Evolutionary conservation across 257 asterid genomes (phyloP).

Genomic region (Nicotiana knightiana): DNA sequence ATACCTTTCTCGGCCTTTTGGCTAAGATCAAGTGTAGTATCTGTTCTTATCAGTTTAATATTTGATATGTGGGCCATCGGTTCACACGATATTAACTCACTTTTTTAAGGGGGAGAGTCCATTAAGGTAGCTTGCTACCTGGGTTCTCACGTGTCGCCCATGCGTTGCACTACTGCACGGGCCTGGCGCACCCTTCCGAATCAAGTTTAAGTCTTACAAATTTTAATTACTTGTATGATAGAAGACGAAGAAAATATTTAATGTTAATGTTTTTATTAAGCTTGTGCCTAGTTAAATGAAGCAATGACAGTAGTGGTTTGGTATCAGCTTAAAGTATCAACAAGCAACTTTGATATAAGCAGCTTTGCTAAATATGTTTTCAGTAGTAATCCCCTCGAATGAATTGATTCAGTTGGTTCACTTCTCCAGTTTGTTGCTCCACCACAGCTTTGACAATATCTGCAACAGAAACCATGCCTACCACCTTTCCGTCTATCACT

Average conservation of each 20-base stretch:
- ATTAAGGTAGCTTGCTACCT: not conserved
- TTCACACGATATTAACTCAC: not conserved
- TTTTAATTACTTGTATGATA: no score
- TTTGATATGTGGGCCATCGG: not conserved
- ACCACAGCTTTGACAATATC: constrained; percentile 73
- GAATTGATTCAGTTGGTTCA: constrained; percentile 51
- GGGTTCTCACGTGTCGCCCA: not conserved
- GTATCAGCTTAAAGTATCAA: not conserved
- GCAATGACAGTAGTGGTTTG: not conserved
- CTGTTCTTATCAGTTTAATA: not conserved
- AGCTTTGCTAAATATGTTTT: not conserved
- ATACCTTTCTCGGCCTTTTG: constrained; percentile 44
- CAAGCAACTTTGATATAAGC: not conserved
- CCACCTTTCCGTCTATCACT: constrained; percentile 71
- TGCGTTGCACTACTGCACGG: not conserved
- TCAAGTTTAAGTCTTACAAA: no score
- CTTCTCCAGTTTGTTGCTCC: constrained; percentile 60
- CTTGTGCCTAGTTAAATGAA: no score
- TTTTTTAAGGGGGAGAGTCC: not conserved
- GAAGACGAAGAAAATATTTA: no score
- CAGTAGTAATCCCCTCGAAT: constrained; percentile 59
- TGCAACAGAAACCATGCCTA: constrained; percentile 65
- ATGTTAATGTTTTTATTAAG: no score
- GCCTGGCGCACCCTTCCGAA: not conserved
- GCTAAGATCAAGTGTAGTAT: constrained; percentile 22